Evolutionary conservation across 306 rosid species (phyloP).

Genomic region (Inga leiocalycina): DNA sequence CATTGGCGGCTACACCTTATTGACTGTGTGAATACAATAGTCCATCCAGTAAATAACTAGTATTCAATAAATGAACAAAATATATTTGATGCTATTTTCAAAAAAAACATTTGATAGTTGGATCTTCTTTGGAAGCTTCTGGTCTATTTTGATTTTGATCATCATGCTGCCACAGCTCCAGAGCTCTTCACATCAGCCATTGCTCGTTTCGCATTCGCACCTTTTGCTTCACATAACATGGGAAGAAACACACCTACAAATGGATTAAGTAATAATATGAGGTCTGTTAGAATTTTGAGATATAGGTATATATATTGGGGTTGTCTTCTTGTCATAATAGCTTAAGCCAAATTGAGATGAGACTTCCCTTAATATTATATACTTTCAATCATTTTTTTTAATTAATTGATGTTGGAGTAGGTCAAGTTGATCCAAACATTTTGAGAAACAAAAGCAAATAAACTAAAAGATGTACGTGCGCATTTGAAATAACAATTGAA

Average conservation of each 20-base stretch:
- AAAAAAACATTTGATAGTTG: background rate
- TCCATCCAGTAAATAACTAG: background rate
- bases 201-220: conserved; percentile 48
- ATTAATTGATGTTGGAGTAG: too few species aligned
- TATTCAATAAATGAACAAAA: background rate
- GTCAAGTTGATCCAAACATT: background rate
- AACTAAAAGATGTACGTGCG: background rate
- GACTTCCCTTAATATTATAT: too few species aligned
- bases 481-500: too few species aligned
- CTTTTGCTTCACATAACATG: conserved; percentile 66
- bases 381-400: too few species aligned
- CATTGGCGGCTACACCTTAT: background rate
- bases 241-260: conserved; percentile 85
- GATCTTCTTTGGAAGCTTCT: background rate
- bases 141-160: conserved; percentile 32
- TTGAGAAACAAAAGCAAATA: background rate
- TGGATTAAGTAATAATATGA: too few species aligned
- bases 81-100: background rate
- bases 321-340: too few species aligned
- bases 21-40: background rate
- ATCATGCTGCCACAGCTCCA: conserved; percentile 63
- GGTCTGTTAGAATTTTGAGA: too few species aligned
- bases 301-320: too few species aligned
- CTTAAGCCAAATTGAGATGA: too few species aligned
- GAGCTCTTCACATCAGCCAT: conserved; percentile 82